These are phyloP conservation scores for Closterium sp. DNA, from an alignment of 139 green algal genomes.

Conservation along the genomic window DNA sequence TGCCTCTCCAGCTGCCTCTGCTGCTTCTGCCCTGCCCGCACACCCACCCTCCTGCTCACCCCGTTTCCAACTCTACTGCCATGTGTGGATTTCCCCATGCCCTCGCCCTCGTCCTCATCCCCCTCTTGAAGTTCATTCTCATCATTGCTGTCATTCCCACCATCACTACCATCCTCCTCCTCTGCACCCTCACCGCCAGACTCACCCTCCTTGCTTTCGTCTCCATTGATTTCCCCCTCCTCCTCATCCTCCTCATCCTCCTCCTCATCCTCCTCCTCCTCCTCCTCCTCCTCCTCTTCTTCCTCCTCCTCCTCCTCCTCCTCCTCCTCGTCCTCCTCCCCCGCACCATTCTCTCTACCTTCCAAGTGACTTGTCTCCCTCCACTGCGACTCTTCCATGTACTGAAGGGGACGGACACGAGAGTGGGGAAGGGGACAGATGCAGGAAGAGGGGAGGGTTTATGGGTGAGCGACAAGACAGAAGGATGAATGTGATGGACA, in stretches of 20 bases:
- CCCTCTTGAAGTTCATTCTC: too few relatives aligned
- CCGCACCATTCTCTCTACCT: not conserved
- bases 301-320: not conserved
- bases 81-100: not conserved
- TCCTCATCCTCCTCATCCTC: not conserved
- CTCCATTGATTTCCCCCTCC: not conserved
- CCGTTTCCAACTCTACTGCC: not conserved
- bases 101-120: not conserved
- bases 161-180: constrained; percentile 35
- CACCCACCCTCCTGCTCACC: not conserved
- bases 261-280: too few relatives aligned
- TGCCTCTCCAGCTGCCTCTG: constrained; percentile 18
- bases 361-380: not conserved
- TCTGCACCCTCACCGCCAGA: constrained; percentile 36
- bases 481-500: not conserved
- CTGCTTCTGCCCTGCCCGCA: not conserved
- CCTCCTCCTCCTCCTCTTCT: not conserved
- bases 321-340: not conserved
- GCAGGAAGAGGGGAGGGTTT: not conserved
- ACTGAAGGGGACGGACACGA: not conserved
- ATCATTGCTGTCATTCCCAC: not conserved
- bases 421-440: not conserved
- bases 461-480: not conserved
- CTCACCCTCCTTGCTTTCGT: not conserved
- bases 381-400: not conserved